Percentiles rank a stretch among this genome's conserved stretches.
Conservation (phyloP, 1,284 basidiomycete genomes). For the Cystobasidium slooffiae region DNA sequence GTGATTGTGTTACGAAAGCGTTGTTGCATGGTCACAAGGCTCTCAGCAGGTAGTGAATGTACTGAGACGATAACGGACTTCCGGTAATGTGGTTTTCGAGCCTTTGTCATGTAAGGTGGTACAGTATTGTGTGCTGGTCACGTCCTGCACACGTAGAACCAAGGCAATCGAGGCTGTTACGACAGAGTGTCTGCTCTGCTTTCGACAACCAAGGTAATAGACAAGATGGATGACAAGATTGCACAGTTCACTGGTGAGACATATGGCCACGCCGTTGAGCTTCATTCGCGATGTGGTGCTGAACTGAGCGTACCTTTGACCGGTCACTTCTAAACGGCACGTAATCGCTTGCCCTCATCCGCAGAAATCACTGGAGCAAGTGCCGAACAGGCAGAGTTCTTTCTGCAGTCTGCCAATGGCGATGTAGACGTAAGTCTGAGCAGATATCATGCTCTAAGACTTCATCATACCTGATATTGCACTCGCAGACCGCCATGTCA, state of each 20-base stretch:
- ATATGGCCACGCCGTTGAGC: not conserved
- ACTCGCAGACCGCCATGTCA: constrained; percentile 55
- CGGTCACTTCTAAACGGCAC: not conserved
- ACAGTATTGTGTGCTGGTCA: too few species aligned
- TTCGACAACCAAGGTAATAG: not conserved
- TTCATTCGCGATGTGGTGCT: not conserved
- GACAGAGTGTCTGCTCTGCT: not conserved
- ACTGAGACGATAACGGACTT: too few species aligned
- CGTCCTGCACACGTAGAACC: too few species aligned
- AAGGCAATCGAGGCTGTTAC: not conserved
- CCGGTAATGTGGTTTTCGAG: too few species aligned
- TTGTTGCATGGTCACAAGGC: too few species aligned
- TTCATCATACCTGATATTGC: not conserved
- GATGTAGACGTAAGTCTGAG: constrained; percentile 52
- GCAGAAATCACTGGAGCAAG: constrained; percentile 56
- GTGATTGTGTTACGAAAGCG: too few species aligned
- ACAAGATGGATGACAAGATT: constrained; percentile 40
- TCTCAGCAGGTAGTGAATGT: too few species aligned
- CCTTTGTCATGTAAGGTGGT: too few species aligned
- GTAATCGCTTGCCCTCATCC: constrained; percentile 40
- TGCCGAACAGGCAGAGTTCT: constrained; percentile 56
- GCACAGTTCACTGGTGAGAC: constrained; percentile 42
- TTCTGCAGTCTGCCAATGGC: constrained; percentile 56
- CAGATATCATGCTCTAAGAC: not conserved
- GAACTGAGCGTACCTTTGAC: not conserved